These are phyloP conservation scores for Parvularia atlantis DNA, from an alignment of 78 protist species.

Conservation along the genomic window DNA sequence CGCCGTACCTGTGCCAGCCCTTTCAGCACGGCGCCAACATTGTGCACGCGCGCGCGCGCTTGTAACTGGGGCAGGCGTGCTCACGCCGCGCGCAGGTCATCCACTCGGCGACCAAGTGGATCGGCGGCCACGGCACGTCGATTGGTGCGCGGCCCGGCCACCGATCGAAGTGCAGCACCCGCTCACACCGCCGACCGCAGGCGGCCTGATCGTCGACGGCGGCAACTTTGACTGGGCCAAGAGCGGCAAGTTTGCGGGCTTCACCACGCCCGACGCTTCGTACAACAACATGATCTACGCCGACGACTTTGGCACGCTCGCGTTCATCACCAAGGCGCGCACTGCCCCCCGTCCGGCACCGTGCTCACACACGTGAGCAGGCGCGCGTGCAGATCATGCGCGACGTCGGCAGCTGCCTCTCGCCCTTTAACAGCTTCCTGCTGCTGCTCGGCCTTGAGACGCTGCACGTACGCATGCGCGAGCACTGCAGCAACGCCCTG, in stretches of 20 bases:
- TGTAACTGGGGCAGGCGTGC: slow-evolving; percentile 34
- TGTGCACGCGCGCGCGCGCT: slow-evolving; percentile 37
- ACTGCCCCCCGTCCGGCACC: background rate
- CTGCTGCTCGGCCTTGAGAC: slow-evolving; percentile 44
- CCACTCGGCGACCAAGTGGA: too few relatives aligned
- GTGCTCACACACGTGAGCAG: background rate
- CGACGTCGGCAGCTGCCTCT: slow-evolving; percentile 23
- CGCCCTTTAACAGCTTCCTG: slow-evolving; percentile 32
- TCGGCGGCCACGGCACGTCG: slow-evolving; percentile 54
- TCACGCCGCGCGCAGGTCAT: too few relatives aligned
- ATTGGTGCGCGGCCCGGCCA: too few relatives aligned
- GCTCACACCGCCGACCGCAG: too few relatives aligned
- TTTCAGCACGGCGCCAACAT: slow-evolving; percentile 51
- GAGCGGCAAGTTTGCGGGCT: background rate
- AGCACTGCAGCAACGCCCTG: slow-evolving; percentile 30
- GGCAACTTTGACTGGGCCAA: slow-evolving; percentile 29
- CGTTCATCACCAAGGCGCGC: background rate
- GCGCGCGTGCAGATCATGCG: slow-evolving; percentile 25
- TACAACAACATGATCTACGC: slow-evolving; percentile 32
- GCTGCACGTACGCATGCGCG: slow-evolving; percentile 22
- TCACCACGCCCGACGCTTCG: slow-evolving; percentile 2
- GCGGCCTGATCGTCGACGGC: slow-evolving; percentile 47
- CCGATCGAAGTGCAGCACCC: too few relatives aligned
- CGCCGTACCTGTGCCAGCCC: slow-evolving; percentile 39
- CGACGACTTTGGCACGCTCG: slow-evolving; percentile 20